Conservation (phyloP, 179 eudicot species). For the Camellia oleifera region DNA sequence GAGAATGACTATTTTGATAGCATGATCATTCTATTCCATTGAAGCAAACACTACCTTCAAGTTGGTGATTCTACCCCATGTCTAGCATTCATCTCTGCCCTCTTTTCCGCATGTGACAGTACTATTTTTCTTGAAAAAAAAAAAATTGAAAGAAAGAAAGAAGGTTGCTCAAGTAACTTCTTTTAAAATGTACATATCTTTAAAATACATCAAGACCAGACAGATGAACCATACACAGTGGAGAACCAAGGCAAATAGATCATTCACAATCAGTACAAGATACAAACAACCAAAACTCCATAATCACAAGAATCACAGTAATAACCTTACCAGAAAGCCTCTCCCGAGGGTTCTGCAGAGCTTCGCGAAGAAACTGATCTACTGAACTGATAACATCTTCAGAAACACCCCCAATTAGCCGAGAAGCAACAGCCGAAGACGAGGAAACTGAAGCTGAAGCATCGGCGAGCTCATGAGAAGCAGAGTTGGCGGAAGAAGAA, state of each 20-base stretch:
- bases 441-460: conserved; percentile 21
- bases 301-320: neutral
- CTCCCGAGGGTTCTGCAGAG: conserved; percentile 92
- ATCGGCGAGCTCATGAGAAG: conserved; percentile 30
- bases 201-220: neutral
- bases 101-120: too few relatives aligned
- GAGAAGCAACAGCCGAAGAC: conserved; percentile 13
- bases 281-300: neutral
- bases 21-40: too few relatives aligned
- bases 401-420: conserved; percentile 23
- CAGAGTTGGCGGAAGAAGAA: conserved; percentile 13
- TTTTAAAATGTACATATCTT: too few relatives aligned
- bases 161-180: too few relatives aligned
- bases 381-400: conserved; percentile 67
- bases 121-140: too few relatives aligned
- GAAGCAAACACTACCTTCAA: too few relatives aligned
- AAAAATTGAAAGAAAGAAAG: too few relatives aligned
- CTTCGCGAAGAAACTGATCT: conserved; percentile 96
- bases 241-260: neutral
- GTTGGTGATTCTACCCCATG: too few relatives aligned
- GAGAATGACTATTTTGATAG: too few relatives aligned
- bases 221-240: neutral
- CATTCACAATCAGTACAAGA: neutral
- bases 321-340: conserved; percentile 65
- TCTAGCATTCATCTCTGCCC: too few relatives aligned